These are phyloP conservation scores for Penicillium odoratum DNA, from an alignment of 495 filamentous ascomycete species.

Conservation along the genomic window DNA sequence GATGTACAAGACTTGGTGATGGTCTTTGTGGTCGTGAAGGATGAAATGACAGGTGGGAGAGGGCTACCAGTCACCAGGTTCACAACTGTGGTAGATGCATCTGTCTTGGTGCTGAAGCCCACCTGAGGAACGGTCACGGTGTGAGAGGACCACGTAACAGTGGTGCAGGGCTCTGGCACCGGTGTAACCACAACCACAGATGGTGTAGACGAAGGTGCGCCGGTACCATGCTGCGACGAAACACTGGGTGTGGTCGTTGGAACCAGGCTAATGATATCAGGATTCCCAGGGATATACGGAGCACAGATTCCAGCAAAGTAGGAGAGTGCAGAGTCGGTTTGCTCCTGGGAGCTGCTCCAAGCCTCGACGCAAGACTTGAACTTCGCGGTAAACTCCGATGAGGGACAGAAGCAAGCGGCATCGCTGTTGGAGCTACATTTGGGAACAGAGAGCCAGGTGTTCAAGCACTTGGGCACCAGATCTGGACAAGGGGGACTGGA, in stretches of 20 bases:
- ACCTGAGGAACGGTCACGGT: constrained; percentile 74
- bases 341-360: constrained; percentile 62
- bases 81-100: constrained; percentile 30
- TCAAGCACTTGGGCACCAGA: constrained; percentile 84
- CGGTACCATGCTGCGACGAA: constrained; percentile 11
- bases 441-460: constrained; percentile 79
- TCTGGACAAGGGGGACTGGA: constrained; percentile 54
- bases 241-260: constrained; percentile 52
- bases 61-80: constrained; percentile 16
- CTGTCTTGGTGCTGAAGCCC: constrained; percentile 59
- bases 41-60: background rate
- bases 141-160: constrained; percentile 58
- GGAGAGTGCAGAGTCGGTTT: constrained; percentile 66
- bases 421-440: constrained; percentile 86
- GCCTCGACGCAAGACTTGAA: constrained; percentile 79
- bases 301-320: constrained; percentile 94
- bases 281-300: constrained; percentile 69
- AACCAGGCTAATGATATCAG: constrained; percentile 73
- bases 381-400: constrained; percentile 69
- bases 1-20: background rate
- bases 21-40: background rate
- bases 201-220: constrained; percentile 23
- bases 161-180: constrained; percentile 51
- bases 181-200: constrained; percentile 10
- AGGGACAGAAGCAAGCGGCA: constrained; percentile 81